These are phyloP conservation scores for Globisporangium mamillatum DNA, from an alignment of 352 stramenopile species.

Conservation along the genomic window DNA sequence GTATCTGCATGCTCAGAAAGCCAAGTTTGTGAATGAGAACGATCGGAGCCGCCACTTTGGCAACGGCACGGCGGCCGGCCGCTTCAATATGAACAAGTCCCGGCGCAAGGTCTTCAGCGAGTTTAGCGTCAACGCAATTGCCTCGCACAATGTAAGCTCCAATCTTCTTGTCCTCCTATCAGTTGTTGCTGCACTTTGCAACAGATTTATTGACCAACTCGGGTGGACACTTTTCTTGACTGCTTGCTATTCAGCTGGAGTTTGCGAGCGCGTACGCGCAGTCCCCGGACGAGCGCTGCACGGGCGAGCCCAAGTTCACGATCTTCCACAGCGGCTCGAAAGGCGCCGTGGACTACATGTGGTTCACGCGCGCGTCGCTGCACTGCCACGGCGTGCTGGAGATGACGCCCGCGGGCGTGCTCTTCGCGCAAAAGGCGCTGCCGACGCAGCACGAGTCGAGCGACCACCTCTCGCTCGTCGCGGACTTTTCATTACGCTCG, in stretches of 20 bases:
- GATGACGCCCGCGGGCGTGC: slow-evolving; percentile 44
- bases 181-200: not conserved
- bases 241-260: slow-evolving; percentile 28
- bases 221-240: not conserved
- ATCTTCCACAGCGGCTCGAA: slow-evolving; percentile 64
- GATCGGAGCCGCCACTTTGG: slow-evolving; percentile 32
- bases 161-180: not conserved
- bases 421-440: slow-evolving; percentile 49
- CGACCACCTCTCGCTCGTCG: slow-evolving; percentile 67
- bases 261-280: slow-evolving; percentile 69
- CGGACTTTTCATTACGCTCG: slow-evolving; percentile 48
- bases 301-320: slow-evolving; percentile 70
- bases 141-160: slow-evolving; percentile 27
- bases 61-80: slow-evolving; percentile 36
- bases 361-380: slow-evolving; percentile 45
- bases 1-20: slow-evolving; percentile 20
- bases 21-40: slow-evolving; percentile 34
- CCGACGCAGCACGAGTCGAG: slow-evolving; percentile 55
- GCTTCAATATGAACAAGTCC: slow-evolving; percentile 27
- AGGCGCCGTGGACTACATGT: slow-evolving; percentile 68
- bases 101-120: slow-evolving; percentile 21
- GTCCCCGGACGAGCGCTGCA: slow-evolving; percentile 35
- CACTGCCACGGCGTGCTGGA: slow-evolving; percentile 67
- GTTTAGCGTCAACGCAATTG: slow-evolving; percentile 20
- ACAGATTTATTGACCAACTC: not conserved